These are phyloP conservation scores for Calophaca sinica DNA, from an alignment of 306 rosid species.

Conservation along the genomic window DNA sequence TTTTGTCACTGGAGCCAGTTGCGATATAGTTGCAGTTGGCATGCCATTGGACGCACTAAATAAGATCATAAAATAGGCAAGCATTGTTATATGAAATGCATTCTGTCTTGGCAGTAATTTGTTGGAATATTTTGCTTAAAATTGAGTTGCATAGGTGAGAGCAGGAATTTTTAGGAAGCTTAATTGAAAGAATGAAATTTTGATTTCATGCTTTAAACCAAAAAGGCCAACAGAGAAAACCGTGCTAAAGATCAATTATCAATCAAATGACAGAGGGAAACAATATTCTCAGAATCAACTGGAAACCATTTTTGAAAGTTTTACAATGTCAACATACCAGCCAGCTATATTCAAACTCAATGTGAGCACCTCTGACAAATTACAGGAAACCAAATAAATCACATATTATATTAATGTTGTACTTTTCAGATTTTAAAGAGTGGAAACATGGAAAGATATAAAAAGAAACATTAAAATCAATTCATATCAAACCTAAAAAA, in stretches of 20 bases:
- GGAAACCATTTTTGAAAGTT: background rate
- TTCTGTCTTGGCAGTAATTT: background rate
- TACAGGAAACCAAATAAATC: no score
- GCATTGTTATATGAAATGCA: background rate
- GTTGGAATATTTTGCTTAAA: background rate
- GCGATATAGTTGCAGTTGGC: conserved; percentile 98
- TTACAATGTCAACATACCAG: no score
- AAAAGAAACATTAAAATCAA: background rate
- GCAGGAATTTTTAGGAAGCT: background rate
- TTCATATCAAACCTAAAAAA: no score
- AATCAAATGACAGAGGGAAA: background rate
- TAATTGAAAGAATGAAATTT: background rate
- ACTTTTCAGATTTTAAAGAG: background rate
- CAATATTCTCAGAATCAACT: conserved; percentile 3
- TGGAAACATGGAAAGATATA: background rate
- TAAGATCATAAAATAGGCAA: conserved; percentile 34
- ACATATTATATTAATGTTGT: background rate
- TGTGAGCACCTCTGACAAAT: no score
- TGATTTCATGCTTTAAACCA: background rate
- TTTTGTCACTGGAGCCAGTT: conserved; percentile 97
- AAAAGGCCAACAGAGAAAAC: background rate
- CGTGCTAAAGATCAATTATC: background rate
- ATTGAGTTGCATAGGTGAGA: conserved; percentile 2
- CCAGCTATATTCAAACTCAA: no score
- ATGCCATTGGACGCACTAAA: conserved; percentile 97